These are phyloP conservation scores for Ceratocystis albifundus DNA, from an alignment of 2,329 filamentous ascomycete species.

Conservation along the genomic window DNA sequence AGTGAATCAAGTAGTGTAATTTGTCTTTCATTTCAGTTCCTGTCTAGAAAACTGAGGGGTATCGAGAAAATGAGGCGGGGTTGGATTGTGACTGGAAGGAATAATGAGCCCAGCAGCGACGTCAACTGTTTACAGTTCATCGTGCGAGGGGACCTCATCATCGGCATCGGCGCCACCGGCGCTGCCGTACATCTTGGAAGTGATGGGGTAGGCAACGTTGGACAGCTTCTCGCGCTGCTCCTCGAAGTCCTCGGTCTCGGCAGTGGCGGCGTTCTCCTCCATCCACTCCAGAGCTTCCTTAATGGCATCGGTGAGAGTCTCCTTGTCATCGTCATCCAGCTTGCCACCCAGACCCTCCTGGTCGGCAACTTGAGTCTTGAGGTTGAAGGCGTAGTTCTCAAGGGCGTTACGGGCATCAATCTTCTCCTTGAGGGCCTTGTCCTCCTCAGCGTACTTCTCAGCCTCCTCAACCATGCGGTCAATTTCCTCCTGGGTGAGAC, in stretches of 20 bases:
- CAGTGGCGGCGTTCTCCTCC: slow-evolving; percentile 80
- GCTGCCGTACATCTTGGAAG: slow-evolving; percentile 82
- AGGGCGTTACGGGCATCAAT: slow-evolving; percentile 93
- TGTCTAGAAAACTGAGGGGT: slow-evolving; percentile 14
- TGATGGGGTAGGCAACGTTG: slow-evolving; percentile 94
- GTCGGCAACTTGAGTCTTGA: slow-evolving; percentile 99
- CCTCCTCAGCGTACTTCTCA: slow-evolving; percentile 97
- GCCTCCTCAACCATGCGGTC: slow-evolving; percentile 98
- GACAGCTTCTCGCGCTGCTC: slow-evolving; percentile 99
- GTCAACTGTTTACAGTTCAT: slow-evolving; percentile 57
- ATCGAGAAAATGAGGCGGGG: slow-evolving; percentile 10
- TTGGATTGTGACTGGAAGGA: not conserved
- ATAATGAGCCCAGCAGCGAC: slow-evolving; percentile 2
- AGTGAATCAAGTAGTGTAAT: slow-evolving; percentile 23
- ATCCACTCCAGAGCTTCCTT: slow-evolving; percentile 98
- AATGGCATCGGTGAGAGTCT: slow-evolving; percentile 84
- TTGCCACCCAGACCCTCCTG: slow-evolving; percentile 94
- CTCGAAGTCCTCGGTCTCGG: slow-evolving; percentile 87
- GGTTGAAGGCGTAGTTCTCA: slow-evolving; percentile 97
- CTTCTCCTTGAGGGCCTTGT: slow-evolving; percentile 94
- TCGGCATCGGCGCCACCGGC: slow-evolving; percentile 50
- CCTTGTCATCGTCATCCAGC: slow-evolving; percentile 98
- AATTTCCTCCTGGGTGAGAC: slow-evolving; percentile 90
- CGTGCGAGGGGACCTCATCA: slow-evolving; percentile 61
- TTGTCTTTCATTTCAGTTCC: slow-evolving; percentile 22